Conservation (phyloP, 192 early-diverging fungal species). For the Mortierella antarctica region DNA sequence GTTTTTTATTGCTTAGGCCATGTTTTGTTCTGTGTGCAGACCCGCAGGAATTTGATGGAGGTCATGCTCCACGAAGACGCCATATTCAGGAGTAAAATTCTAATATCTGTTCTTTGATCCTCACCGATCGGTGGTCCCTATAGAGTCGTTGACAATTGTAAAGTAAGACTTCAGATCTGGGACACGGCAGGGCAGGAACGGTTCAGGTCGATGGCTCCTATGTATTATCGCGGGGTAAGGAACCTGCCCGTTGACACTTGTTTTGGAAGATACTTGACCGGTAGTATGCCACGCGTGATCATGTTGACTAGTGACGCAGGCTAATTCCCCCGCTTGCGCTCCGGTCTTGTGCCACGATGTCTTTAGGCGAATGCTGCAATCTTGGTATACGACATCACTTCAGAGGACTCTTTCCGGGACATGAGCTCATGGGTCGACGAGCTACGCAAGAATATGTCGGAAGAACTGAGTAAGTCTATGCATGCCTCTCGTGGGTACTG, state of each 20-base stretch:
- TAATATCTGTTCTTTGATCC: too few relatives aligned
- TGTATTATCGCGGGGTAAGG: slow-evolving; percentile 75
- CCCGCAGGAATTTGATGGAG: too few relatives aligned
- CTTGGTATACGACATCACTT: slow-evolving; percentile 80
- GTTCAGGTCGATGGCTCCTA: slow-evolving; percentile 81
- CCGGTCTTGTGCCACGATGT: not conserved
- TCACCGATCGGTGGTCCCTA: too few relatives aligned
- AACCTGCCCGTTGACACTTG: not conserved
- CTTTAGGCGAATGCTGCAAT: slow-evolving; percentile 72
- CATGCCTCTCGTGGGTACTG: too few relatives aligned
- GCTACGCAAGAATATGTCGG: slow-evolving; percentile 69
- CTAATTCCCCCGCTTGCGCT: not conserved
- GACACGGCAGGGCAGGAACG: slow-evolving; percentile 79
- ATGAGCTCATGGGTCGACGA: slow-evolving; percentile 75
- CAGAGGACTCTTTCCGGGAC: slow-evolving; percentile 74
- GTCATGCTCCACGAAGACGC: too few relatives aligned
- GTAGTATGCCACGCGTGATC: too few relatives aligned
- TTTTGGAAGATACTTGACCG: not conserved
- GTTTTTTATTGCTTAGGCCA: not conserved
- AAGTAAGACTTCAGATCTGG: slow-evolving; percentile 83
- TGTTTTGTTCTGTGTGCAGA: not conserved
- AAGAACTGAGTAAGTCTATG: slow-evolving; percentile 64
- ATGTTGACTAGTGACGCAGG: too few relatives aligned
- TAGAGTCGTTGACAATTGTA: slow-evolving; percentile 76
- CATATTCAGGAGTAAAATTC: too few relatives aligned